These are phyloP conservation scores for Vararia minispora DNA, from an alignment of 768 basidiomycete species.

Conservation along the genomic window DNA sequence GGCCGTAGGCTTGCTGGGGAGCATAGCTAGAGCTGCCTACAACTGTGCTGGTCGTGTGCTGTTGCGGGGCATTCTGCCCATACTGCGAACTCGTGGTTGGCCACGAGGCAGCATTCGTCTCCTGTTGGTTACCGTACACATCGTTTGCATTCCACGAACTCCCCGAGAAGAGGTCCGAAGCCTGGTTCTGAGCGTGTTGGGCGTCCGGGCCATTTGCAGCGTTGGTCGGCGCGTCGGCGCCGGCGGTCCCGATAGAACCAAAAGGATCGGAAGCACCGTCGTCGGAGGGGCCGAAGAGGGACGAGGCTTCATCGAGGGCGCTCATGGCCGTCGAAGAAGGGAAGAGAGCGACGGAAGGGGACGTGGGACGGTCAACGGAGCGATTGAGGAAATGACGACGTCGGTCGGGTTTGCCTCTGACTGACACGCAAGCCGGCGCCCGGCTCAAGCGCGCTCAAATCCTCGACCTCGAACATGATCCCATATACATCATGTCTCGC, in stretches of 20 bases:
- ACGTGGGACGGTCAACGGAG: no score
- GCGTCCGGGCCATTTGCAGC: neutral
- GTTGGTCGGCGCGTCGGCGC: neutral
- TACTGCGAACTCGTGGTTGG: slow-evolving; percentile 1
- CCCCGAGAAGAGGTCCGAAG: neutral
- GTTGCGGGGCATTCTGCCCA: slow-evolving; percentile 3
- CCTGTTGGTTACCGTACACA: neutral
- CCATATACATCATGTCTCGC: no score
- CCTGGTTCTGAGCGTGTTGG: neutral
- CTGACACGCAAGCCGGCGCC: no score
- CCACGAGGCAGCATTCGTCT: neutral
- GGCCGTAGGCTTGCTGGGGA: no score
- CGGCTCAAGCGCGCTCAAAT: no score
- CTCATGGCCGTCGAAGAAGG: slow-evolving; percentile 31
- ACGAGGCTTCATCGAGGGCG: slow-evolving; percentile 67
- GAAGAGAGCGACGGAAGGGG: slow-evolving; percentile 12
- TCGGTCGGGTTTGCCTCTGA: no score
- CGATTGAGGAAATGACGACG: no score
- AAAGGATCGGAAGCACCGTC: slow-evolving; percentile 38
- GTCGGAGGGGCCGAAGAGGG: slow-evolving; percentile 65
- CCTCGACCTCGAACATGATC: no score
- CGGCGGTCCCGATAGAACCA: slow-evolving; percentile 15
- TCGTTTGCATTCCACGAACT: neutral
- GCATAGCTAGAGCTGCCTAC: no score
- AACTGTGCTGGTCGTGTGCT: neutral